A percentile compares a stretch with the other conserved stretches of the same genome.
phyloP scores from a whole-genome alignment of 345 rosid species.

The Salix dunnii region DNA sequence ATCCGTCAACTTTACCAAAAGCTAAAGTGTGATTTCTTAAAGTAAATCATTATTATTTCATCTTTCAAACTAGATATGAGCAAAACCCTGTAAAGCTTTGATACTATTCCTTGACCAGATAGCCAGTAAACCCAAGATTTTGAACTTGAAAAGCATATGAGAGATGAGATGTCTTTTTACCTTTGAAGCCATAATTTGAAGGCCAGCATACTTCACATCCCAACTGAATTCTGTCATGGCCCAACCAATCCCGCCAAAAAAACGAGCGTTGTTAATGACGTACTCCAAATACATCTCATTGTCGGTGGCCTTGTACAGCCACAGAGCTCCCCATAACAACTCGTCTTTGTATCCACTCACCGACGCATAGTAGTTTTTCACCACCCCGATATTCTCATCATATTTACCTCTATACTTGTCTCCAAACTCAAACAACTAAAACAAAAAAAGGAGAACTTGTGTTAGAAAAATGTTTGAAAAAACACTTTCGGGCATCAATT shows the following conservation, averaged over 20 bases:
- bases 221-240: conserved; percentile 34
- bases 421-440: conserved; percentile 86
- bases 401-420: conserved; percentile 75
- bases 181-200: conserved; percentile 28
- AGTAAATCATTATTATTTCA: conserved; percentile 12
- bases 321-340: conserved; percentile 52
- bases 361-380: conserved; percentile 85
- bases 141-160: neutral
- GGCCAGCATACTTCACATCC: conserved; percentile 35
- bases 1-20: conserved; percentile 8
- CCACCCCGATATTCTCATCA: conserved; percentile 66
- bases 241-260: conserved; percentile 29
- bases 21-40: conserved; percentile 12
- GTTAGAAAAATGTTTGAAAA: neutral
- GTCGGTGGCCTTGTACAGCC: conserved; percentile 39
- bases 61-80: conserved; percentile 26
- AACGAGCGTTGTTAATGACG: conserved; percentile 11
- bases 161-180: neutral
- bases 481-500: no score
- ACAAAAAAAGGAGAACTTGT: neutral
- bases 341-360: conserved; percentile 98
- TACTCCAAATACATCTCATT: conserved; percentile 18
- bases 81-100: conserved; percentile 27
- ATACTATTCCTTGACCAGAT: neutral
- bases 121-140: neutral